These are phyloP conservation scores for Apiotrichum siamense DNA, from an alignment of 1,284 basidiomycete genomes.

Conservation along the genomic window DNA sequence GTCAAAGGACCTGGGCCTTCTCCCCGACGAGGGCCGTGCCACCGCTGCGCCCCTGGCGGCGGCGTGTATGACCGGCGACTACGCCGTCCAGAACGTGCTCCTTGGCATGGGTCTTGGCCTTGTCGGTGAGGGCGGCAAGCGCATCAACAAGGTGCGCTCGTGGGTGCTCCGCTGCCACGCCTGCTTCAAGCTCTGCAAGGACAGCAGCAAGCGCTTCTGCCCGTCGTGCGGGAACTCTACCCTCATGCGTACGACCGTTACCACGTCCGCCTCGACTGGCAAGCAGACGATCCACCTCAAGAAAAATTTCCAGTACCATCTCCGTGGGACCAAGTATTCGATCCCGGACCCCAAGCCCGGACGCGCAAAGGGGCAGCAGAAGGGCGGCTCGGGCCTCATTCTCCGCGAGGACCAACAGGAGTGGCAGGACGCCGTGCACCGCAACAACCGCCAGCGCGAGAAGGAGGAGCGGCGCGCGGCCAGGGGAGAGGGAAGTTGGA, in stretches of 20 bases:
- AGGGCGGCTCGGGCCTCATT: slow-evolving; percentile 62
- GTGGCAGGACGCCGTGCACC: slow-evolving; percentile 73
- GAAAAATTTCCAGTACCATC: slow-evolving; percentile 88
- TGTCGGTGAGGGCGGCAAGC: slow-evolving; percentile 85
- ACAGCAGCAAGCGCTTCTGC: slow-evolving; percentile 91
- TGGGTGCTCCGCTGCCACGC: slow-evolving; percentile 97
- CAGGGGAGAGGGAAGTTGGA: slow-evolving; percentile 63
- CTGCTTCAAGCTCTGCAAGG: slow-evolving; percentile 99
- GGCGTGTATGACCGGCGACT: slow-evolving; percentile 97
- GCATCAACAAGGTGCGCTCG: slow-evolving; percentile 84
- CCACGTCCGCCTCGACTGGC: slow-evolving; percentile 60
- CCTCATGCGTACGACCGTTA: slow-evolving; percentile 83
- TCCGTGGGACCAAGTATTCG: slow-evolving; percentile 86
- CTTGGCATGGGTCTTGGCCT: slow-evolving; percentile 90
- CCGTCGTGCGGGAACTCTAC: slow-evolving; percentile 94
- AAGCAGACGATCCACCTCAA: slow-evolving; percentile 73
- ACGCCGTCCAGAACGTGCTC: slow-evolving; percentile 97
- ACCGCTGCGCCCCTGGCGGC: slow-evolving; percentile 44
- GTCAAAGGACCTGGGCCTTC: slow-evolving; percentile 74
- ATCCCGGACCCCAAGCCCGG: slow-evolving; percentile 89
- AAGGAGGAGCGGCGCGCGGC: slow-evolving; percentile 72
- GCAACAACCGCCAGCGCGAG: slow-evolving; percentile 61
- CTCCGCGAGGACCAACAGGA: slow-evolving; percentile 84
- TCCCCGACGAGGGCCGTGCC: slow-evolving; percentile 51
- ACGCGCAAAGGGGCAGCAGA: slow-evolving; percentile 74